Conservation (phyloP, 139 green algal genomes). For the Coelastrella sp. region DNA sequence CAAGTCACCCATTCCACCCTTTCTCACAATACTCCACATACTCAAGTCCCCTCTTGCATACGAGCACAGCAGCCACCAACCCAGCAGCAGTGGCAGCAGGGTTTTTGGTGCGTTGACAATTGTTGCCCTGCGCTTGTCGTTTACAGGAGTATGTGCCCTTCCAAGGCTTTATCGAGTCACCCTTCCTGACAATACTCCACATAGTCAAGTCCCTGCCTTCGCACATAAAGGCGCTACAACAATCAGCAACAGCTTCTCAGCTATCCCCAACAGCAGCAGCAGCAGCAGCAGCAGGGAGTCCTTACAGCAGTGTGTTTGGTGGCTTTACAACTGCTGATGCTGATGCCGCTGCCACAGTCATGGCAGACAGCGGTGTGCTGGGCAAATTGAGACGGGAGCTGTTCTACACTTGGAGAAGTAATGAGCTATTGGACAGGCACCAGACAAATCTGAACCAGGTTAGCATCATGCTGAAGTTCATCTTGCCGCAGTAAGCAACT, state of each 20-base stretch:
- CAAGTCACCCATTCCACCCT: too few species aligned
- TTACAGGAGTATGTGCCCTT: slow-evolving; percentile 43
- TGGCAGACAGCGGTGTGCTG: not conserved
- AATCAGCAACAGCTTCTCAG: not conserved
- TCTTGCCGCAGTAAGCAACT: too few species aligned
- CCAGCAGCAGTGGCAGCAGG: too few species aligned
- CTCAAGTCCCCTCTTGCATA: too few species aligned
- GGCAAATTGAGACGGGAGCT: slow-evolving; percentile 29
- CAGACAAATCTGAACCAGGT: slow-evolving; percentile 36
- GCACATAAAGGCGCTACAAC: not conserved
- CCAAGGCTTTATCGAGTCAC: slow-evolving; percentile 23
- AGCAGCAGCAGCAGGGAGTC: not conserved
- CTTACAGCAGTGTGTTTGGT: not conserved
- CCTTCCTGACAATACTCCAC: slow-evolving; percentile 28
- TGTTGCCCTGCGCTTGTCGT: too few species aligned
- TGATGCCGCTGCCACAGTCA: not conserved
- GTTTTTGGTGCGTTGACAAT: too few species aligned
- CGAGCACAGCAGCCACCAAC: too few species aligned
- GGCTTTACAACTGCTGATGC: slow-evolving; percentile 22
- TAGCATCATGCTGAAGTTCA: not conserved
- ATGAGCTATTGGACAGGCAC: slow-evolving; percentile 36
- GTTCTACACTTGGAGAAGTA: slow-evolving; percentile 29
- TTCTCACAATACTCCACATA: too few species aligned
- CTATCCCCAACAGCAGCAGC: not conserved
- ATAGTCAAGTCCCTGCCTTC: slow-evolving; percentile 7